Conservation (phyloP, 2,329 filamentous ascomycete species). For the Hypoxylon sp. region DNA sequence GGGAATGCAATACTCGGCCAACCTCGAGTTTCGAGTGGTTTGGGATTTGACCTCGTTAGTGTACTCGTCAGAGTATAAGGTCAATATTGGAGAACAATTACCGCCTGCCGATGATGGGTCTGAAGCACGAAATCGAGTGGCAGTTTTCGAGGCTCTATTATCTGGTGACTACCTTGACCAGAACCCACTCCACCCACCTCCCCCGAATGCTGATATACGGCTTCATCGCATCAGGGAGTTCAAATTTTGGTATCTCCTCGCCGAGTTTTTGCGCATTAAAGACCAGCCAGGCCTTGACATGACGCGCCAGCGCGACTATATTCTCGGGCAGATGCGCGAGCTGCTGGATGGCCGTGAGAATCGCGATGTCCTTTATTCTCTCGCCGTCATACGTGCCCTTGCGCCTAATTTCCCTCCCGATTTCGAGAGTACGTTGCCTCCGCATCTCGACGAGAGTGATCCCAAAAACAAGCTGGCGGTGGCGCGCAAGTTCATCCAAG, state of each 20-base stretch:
- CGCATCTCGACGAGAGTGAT: slow-evolving; percentile 76
- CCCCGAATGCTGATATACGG: slow-evolving; percentile 65
- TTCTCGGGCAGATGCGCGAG: slow-evolving; percentile 75
- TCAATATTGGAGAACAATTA: slow-evolving; percentile 55
- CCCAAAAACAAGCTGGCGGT: slow-evolving; percentile 77
- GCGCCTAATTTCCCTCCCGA: slow-evolving; percentile 75
- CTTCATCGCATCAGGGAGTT: slow-evolving; percentile 74
- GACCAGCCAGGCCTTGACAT: slow-evolving; percentile 68
- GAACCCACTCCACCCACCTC: slow-evolving; percentile 70
- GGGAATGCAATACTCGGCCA: slow-evolving; percentile 68
- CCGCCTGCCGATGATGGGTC: slow-evolving; percentile 71
- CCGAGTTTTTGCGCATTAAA: slow-evolving; percentile 75
- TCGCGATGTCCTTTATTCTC: slow-evolving; percentile 90
- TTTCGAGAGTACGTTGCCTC: slow-evolving; percentile 69
- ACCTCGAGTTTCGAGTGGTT: slow-evolving; percentile 71
- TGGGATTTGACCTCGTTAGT: slow-evolving; percentile 71
- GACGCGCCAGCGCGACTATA: slow-evolving; percentile 74
- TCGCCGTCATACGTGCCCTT: slow-evolving; percentile 83
- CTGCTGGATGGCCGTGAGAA: slow-evolving; percentile 87
- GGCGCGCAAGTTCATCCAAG: slow-evolving; percentile 78
- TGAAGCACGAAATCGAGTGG: slow-evolving; percentile 78
- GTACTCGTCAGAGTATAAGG: slow-evolving; percentile 58
- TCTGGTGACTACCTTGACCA: slow-evolving; percentile 75
- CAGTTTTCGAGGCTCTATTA: slow-evolving; percentile 82
- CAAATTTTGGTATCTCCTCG: slow-evolving; percentile 87